A percentile compares a stretch with the other conserved stretches of the same genome.
Conservation (phyloP, 2,329 filamentous ascomycete species). For the Trichoderma semiorbis region DNA sequence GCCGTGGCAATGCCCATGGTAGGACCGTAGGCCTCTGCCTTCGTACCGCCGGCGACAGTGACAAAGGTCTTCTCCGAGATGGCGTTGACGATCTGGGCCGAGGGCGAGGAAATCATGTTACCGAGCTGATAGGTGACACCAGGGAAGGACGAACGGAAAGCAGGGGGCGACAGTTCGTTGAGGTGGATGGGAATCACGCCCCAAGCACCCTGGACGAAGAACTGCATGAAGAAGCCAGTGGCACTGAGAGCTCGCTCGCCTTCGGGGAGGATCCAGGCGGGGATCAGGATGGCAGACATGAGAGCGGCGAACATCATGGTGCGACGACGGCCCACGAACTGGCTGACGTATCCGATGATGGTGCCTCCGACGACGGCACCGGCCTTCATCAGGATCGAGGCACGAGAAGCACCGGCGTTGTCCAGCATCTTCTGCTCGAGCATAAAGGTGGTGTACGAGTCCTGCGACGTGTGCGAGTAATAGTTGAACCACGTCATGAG, state of each 20-base stretch:
- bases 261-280: conserved; percentile 67
- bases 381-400: conserved; percentile 77
- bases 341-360: conserved; percentile 69
- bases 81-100: conserved; percentile 74
- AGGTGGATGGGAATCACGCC: conserved; percentile 69
- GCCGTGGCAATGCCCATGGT: conserved; percentile 74
- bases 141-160: conserved; percentile 68
- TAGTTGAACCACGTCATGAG: conserved; percentile 76
- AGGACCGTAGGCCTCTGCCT: conserved; percentile 67
- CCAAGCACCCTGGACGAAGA: conserved; percentile 62
- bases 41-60: conserved; percentile 49
- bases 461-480: conserved; percentile 76
- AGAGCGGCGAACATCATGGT: conserved; percentile 61
- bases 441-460: conserved; percentile 81
- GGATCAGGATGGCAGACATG: conserved; percentile 60
- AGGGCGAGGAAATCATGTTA: conserved; percentile 70
- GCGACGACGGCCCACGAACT: conserved; percentile 70
- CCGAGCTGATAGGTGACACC: conserved; percentile 69
- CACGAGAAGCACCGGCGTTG: conserved; percentile 63
- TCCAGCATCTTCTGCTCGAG: conserved; percentile 65
- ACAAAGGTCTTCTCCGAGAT: conserved; percentile 63
- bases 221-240: conserved; percentile 66
- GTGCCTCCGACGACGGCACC: conserved; percentile 73
- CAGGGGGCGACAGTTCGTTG: conserved; percentile 68
- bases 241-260: conserved; percentile 58